Conservation (phyloP, 805 yeast genomes). For the Yueomyces sinensis region DNA sequence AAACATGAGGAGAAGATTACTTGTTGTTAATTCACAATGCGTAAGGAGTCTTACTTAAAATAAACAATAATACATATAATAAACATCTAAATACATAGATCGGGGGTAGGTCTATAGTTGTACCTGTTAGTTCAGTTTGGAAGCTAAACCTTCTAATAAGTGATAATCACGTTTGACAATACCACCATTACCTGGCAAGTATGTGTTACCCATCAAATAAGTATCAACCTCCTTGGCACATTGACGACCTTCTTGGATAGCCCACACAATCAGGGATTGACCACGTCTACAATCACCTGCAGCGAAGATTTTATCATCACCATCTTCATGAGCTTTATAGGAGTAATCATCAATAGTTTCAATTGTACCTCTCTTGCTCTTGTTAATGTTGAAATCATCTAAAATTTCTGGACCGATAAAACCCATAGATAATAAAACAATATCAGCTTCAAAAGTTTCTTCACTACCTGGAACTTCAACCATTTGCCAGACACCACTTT, state of each 20-base stretch:
- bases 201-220: constrained; percentile 62
- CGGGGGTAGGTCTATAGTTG: too few relatives aligned
- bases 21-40: too few relatives aligned
- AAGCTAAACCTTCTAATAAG: constrained; percentile 63
- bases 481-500: constrained; percentile 98
- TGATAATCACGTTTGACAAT: constrained; percentile 75
- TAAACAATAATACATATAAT: too few relatives aligned
- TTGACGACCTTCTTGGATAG: constrained; percentile 98
- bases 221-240: constrained; percentile 90
- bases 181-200: constrained; percentile 89
- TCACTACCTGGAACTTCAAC: constrained; percentile 92
- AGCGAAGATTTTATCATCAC: constrained; percentile 58
- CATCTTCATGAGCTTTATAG: constrained; percentile 56
- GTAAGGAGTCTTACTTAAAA: too few relatives aligned
- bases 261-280: constrained; percentile 97
- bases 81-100: too few relatives aligned
- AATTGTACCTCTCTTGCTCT: constrained; percentile 76
- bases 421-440: constrained; percentile 92
- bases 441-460: constrained; percentile 88
- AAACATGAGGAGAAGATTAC: too few relatives aligned
- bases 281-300: constrained; percentile 99
- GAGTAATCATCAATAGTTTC: constrained; percentile 38
- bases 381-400: constrained; percentile 39
- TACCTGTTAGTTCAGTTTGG: constrained; percentile 12
- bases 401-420: constrained; percentile 86